phyloP scores from a whole-genome alignment of 768 basidiomycete species.

The Suillus weaverae region DNA sequence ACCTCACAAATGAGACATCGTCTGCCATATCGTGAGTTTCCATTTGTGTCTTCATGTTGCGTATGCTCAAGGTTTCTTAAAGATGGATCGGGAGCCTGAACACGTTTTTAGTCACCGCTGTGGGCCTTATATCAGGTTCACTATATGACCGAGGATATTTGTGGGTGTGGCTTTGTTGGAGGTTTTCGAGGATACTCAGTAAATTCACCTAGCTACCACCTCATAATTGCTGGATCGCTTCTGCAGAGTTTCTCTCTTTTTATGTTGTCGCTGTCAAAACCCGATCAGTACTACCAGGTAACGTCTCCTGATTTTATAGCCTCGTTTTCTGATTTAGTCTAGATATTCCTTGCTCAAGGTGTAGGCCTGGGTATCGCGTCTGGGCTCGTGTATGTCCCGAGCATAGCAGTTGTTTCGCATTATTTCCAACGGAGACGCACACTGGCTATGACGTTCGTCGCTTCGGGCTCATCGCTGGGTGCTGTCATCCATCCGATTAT shows the following conservation, averaged over 20 bases:
- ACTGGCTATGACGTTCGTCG: slow-evolving; percentile 40
- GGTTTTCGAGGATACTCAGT: background rate
- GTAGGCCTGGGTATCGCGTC: slow-evolving; percentile 41
- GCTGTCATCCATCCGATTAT: slow-evolving; percentile 19
- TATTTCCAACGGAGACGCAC: slow-evolving; percentile 40
- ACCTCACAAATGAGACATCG: slow-evolving; percentile 36
- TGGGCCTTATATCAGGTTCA: slow-evolving; percentile 47
- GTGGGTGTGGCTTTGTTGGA: slow-evolving; percentile 26
- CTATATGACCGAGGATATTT: slow-evolving; percentile 56
- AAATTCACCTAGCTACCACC: slow-evolving; percentile 34
- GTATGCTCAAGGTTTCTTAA: slow-evolving; percentile 7
- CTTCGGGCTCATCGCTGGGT: slow-evolving; percentile 33
- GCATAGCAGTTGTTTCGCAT: slow-evolving; percentile 40
- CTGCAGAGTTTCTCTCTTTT: slow-evolving; percentile 43
- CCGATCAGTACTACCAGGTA: slow-evolving; percentile 40
- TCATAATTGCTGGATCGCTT: slow-evolving; percentile 45
- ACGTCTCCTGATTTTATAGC: background rate
- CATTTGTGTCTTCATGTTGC: background rate
- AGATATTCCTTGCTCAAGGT: slow-evolving; percentile 24
- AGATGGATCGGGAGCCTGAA: slow-evolving; percentile 53
- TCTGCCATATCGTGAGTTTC: slow-evolving; percentile 41
- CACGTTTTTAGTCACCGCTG: slow-evolving; percentile 43
- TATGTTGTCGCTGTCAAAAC: slow-evolving; percentile 44
- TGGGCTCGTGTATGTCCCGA: slow-evolving; percentile 45
- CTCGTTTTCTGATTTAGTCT: background rate